These are phyloP conservation scores for Tolypocladium sp. DNA, from an alignment of 2,329 filamentous ascomycete species.

Conservation along the genomic window DNA sequence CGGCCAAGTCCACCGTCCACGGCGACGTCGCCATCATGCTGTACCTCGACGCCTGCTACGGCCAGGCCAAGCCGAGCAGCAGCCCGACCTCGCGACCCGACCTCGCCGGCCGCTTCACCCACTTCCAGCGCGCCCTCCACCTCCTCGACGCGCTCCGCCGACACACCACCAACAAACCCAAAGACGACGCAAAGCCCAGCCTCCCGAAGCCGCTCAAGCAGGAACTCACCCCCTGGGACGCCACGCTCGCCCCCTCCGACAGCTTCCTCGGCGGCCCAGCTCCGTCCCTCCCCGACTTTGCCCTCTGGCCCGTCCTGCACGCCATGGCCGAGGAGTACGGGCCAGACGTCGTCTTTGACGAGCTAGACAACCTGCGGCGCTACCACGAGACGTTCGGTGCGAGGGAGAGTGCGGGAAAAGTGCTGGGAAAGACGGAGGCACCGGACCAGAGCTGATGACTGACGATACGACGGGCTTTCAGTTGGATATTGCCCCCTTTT, in stretches of 20 bases:
- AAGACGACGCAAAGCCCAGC: background rate
- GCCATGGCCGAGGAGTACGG: slow-evolving; percentile 28
- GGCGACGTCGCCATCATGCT: slow-evolving; percentile 46
- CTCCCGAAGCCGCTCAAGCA: slow-evolving; percentile 12
- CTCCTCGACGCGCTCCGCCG: slow-evolving; percentile 19
- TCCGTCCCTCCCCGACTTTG: slow-evolving; percentile 43
- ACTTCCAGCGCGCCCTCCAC: slow-evolving; percentile 29
- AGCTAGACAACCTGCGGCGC: slow-evolving; percentile 17
- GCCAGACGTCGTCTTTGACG: slow-evolving; percentile 16
- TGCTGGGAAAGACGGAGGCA: slow-evolving; percentile 7
- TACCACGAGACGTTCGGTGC: slow-evolving; percentile 26
- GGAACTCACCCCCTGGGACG: slow-evolving; percentile 32
- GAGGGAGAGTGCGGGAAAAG: slow-evolving; percentile 12
- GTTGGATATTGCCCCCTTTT: background rate
- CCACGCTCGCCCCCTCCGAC: slow-evolving; percentile 12
- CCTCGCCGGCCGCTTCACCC: slow-evolving; percentile 26
- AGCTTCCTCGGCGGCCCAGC: slow-evolving; percentile 35
- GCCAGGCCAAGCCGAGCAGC: slow-evolving; percentile 16
- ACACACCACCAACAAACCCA: background rate
- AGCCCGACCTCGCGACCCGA: slow-evolving; percentile 13
- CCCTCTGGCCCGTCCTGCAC: slow-evolving; percentile 46
- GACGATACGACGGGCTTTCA: background rate
- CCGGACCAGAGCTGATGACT: background rate
- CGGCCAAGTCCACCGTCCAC: slow-evolving; percentile 32
- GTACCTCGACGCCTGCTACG: slow-evolving; percentile 50